Base-by-base conservation (phyloP, 2,329 filamentous ascomycete species). In the Colletotrichum tofieldiae region DNA sequence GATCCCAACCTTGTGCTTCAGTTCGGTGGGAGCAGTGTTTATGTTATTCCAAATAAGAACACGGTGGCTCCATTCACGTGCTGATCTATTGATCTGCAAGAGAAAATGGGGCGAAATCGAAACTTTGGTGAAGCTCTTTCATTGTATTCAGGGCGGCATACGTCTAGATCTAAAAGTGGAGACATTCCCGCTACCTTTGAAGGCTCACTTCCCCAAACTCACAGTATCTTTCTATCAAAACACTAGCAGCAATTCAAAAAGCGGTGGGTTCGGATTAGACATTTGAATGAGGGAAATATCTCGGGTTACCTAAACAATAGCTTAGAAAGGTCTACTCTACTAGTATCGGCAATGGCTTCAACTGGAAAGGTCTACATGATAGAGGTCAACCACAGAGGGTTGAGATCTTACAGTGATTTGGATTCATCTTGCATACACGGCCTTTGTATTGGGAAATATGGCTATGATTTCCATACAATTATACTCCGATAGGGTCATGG, bases 221-320 rank as follows among this genome's bases (percentile, higher is more conserved):
- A 56, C 54, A n/a, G n/a, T 23, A 56, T 56, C 54, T 37, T 56
- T 56, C 12, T 3, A 39, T 56, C 35, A 56, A 56, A 23, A 23
- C 35, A 35, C 35, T 39, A 23, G 54, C 35, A 56, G 11, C 11
- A 39, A 35, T 37, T 18, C 23, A 39, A 39, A 39, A 37, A 39
- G 54, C 20, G n/a, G 54, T n/a, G 7, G 32, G 20, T 39, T 37
- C 3, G 20, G 54, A 20, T 39, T 39, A 20, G 3, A 14, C 5
- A 6, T 6, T 20, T 32, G 20, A 12, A 4, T 11, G 20, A 16
- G 5, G 3, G 11, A 18, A 18, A 26, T 2, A 3, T 5, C 32
- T 16, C n/a, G 54, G 20, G 35, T 23, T 23, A 35, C n/a, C 20
- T 37, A 6, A n/a, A 37, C 20, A 16, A n/a, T 18, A 11, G 8